Conservation (phyloP, 345 rosid species). For the Xanthoceras sorbifolium region DNA sequence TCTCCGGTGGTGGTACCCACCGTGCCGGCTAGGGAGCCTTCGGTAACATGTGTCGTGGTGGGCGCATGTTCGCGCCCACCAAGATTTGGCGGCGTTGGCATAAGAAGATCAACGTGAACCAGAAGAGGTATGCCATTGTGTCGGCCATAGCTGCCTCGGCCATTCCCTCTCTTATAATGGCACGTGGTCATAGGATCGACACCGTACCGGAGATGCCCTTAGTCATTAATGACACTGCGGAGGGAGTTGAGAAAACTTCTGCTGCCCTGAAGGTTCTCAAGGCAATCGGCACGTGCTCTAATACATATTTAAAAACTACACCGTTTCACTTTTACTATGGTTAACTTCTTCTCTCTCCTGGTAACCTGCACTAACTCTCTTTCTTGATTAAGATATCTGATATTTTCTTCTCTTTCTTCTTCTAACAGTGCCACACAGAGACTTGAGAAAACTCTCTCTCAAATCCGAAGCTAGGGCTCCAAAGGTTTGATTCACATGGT, state of each 20-base stretch:
- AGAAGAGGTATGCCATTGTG: slow-evolving; percentile 81
- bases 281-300: slow-evolving; percentile 82
- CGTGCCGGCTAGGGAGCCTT: slow-evolving; percentile 99
- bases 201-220: slow-evolving; percentile 89
- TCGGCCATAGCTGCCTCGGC: slow-evolving; percentile 98
- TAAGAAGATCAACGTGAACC: slow-evolving; percentile 79
- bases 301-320: too few relatives aligned
- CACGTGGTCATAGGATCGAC: slow-evolving; percentile 88
- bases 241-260: slow-evolving; percentile 76
- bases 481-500: too few relatives aligned
- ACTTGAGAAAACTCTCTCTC: too few relatives aligned
- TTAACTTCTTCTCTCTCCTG: too few relatives aligned
- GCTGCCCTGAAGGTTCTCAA: slow-evolving; percentile 80
- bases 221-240: slow-evolving; percentile 68
- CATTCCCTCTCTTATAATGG: slow-evolving; percentile 83
- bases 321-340: too few relatives aligned
- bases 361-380: too few relatives aligned
- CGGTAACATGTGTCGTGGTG: slow-evolving; percentile 99
- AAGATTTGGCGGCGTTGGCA: slow-evolving; percentile 99
- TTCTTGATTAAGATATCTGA: too few relatives aligned
- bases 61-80: slow-evolving; percentile 99
- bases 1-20: slow-evolving; percentile 99
- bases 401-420: too few relatives aligned
- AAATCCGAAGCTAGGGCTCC: too few relatives aligned
- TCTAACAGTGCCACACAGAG: too few relatives aligned